These are phyloP conservation scores for Stereocaulon alpinum DNA, from an alignment of 495 filamentous ascomycete species.

Conservation along the genomic window DNA sequence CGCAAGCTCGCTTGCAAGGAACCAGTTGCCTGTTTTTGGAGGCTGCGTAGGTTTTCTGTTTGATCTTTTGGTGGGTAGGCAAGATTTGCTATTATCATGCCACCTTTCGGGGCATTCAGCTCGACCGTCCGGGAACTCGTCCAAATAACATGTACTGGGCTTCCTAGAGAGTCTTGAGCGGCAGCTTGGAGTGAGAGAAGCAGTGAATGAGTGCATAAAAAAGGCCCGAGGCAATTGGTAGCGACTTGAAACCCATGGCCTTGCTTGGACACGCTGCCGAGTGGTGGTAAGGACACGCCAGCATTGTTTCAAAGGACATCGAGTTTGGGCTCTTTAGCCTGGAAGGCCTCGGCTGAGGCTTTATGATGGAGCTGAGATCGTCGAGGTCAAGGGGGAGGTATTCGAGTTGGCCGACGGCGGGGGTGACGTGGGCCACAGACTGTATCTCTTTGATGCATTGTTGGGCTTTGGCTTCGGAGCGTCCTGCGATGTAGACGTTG, in stretches of 20 bases:
- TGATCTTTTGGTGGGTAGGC: constrained; percentile 17
- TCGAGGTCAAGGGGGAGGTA: constrained; percentile 38
- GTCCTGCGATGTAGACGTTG: constrained; percentile 37
- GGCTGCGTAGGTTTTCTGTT: constrained; percentile 28
- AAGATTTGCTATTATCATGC: constrained; percentile 24
- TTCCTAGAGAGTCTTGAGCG: not conserved
- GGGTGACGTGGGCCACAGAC: not conserved
- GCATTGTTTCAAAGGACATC: constrained; percentile 50
- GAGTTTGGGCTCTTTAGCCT: constrained; percentile 31
- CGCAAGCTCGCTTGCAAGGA: constrained; percentile 28
- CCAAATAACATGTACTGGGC: no score
- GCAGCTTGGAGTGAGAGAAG: constrained; percentile 27
- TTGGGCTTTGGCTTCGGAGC: constrained; percentile 31
- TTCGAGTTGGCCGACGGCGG: constrained; percentile 27
- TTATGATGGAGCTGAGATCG: constrained; percentile 43
- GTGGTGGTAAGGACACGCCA: constrained; percentile 32
- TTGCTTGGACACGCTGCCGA: constrained; percentile 25
- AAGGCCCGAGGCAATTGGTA: constrained; percentile 31
- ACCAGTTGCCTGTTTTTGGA: constrained; percentile 34
- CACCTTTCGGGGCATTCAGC: constrained; percentile 19
- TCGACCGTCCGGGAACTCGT: constrained; percentile 17
- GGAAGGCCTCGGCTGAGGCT: constrained; percentile 33
- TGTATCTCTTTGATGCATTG: constrained; percentile 31
- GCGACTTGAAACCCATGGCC: constrained; percentile 33
- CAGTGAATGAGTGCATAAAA: constrained; percentile 29